Base-by-base conservation (phyloP, 2,329 filamentous ascomycete species). In the Bipolaris gigantea region DNA sequence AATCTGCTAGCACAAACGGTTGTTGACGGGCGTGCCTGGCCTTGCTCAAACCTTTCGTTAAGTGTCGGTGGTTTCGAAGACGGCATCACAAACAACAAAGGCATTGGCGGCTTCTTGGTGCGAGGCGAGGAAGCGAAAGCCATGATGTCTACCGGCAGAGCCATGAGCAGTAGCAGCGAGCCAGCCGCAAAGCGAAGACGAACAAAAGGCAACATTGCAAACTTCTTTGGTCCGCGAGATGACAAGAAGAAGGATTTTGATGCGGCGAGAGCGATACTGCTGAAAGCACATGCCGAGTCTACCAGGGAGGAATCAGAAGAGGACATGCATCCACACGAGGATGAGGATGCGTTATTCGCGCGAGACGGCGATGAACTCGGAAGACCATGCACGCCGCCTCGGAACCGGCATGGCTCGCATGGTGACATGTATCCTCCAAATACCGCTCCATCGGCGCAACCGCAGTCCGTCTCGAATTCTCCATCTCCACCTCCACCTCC, bases 21-120 rank as follows among this genome's bases (percentile, higher is more conserved):
- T 10, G 82, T 83, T 1, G 91, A 96, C 61, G 91, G 90, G 1
- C 80, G 82, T 47, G 87, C 89, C 15, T 97, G 92, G 91, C 94
- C 94, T 6, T 97, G 94, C 70, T 81, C 86, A n/a, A 94, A 96
- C 69, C 79, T 99, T 8, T 94, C 90, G 53, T 77, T 97, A 41
- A 92, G 89, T 60, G 90, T 97, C 21, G 87, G 86, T n/a, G 92
- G 91, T 0, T 97, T 97, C 61, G 92, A 97, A 72, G 92, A 97
- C 61, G 89, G 90, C 2, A 79, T 93, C 53, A 85, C 82, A 36
- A 89, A 90, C 5, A 97, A 96, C 68, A 87, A 87, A 79, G 90
- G 89, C 32, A 97, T 99, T 62, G 88, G 89, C 40, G 82, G 84
- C 0, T 97, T 97, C 68, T 79, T 99, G n/a, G 79, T 96, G 23